phyloP scores from a whole-genome alignment of 106 monocot species.

The Agapanthus africanus region DNA sequence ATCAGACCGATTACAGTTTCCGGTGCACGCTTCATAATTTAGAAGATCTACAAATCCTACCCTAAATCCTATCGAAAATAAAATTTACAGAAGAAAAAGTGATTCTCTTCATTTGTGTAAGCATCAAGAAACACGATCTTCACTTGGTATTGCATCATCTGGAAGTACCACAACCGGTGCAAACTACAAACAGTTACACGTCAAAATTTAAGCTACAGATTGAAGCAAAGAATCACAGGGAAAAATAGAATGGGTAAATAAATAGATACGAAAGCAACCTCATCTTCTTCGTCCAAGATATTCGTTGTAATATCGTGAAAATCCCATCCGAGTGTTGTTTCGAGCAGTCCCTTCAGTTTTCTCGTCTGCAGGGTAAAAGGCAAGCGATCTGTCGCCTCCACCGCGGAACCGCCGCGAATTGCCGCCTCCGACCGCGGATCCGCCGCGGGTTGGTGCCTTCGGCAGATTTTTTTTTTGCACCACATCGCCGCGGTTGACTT shows the following conservation, averaged over 20 bases:
- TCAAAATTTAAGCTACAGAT: neutral
- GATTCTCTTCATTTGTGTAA: too few relatives aligned
- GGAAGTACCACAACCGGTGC: constrained; percentile 38
- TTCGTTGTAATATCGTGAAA: constrained; percentile 23
- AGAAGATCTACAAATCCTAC: too few relatives aligned
- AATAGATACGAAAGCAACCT: constrained; percentile 16
- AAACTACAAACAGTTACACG: constrained; percentile 23
- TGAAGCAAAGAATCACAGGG: neutral
- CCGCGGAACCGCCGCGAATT: too few relatives aligned
- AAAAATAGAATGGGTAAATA: neutral
- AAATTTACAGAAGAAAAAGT: too few relatives aligned
- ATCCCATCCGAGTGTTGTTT: constrained; percentile 53
- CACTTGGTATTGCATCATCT: constrained; percentile 18
- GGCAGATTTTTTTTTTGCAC: too few relatives aligned
- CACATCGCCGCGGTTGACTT: too few relatives aligned
- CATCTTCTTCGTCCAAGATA: constrained; percentile 40
- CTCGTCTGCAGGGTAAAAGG: constrained; percentile 37
- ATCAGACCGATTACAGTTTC: too few relatives aligned
- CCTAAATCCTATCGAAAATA: too few relatives aligned
- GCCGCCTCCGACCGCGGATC: too few relatives aligned
- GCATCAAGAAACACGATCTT: too few relatives aligned
- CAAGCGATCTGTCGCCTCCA: neutral
- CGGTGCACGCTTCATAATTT: too few relatives aligned
- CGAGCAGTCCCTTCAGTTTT: constrained; percentile 50
- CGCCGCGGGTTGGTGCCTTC: too few relatives aligned